Evolutionary conservation across 306 rosid genomes (phyloP), one percentile per base, ranked within the genome.

Genomic region (Fragaria nilgerrensis): DNA sequence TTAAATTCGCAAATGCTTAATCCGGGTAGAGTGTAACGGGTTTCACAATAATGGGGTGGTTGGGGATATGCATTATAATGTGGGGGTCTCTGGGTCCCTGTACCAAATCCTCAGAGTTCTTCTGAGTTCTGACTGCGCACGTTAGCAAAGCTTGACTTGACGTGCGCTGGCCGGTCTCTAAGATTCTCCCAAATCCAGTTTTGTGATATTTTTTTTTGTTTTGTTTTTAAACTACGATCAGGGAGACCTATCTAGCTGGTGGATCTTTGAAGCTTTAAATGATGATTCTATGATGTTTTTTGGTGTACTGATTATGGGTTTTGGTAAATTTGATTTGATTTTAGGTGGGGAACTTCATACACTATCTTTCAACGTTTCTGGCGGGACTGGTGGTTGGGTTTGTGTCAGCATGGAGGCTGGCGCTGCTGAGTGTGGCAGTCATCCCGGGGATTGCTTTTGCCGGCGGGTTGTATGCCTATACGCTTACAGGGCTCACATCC

Each of bases 391-490:
- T 96, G 84, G 99, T 96, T 50, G 99, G 99, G 48, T 96, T 96
- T 88, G 94, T 96, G 55, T 92, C 97, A 48, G 99, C 99, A 75
- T 96, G 99, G 99, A 87, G 90, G 84, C 79, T 96, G 55, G 99
- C 99, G 10, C 92, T 96, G 79, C 83, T 96, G 11, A 96, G 99
- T 83, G 92, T 96, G 27, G 99, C 99, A 0, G 99, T 96, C 80
- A 96, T 96, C 79, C 99, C 99, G 0, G 99, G 99, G 37, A 96
- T 96, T 50, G 99, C 98, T 73, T 96, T 96, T 69, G 98, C 99
- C 22, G 99, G 99, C 7, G 97, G 99, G 20, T 88, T 96, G 78
- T 96, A 96, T 80, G 99, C 99, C 11, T 96, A 96, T 73, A 96
- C 99, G 5, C 97, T 96, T 80, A 92, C 98, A 0, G 99, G 99